A percentile compares a stretch with the other conserved stretches of the same genome.
Evolutionary conservation across 1,284 basidiomycete genomes (phyloP).

Genomic region (Sporisorium reilianum): DNA sequence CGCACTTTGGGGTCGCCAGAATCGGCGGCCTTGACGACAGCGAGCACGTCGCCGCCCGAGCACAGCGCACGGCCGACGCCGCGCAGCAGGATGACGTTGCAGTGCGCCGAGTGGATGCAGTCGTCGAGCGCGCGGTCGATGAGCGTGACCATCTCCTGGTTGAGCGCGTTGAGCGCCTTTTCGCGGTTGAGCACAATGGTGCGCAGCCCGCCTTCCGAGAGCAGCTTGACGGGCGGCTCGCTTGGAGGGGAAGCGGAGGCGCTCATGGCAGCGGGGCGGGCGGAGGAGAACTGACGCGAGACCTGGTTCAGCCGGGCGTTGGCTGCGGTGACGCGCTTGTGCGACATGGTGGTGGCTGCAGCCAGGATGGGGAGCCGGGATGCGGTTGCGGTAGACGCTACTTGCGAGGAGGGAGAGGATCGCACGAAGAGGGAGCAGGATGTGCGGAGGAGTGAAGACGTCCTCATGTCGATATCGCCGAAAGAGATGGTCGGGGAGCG

Average conservation of each 20-base stretch:
- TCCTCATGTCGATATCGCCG: slow-evolving; percentile 33
- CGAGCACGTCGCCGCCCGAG: slow-evolving; percentile 91
- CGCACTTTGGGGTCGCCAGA: slow-evolving; percentile 61
- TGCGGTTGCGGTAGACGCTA: background rate
- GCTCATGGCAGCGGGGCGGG: slow-evolving; percentile 14
- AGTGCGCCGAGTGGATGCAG: slow-evolving; percentile 55
- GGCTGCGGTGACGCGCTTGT: slow-evolving; percentile 28
- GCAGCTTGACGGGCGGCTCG: slow-evolving; percentile 49
- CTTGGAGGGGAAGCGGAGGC: slow-evolving; percentile 17
- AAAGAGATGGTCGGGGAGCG: slow-evolving; percentile 3
- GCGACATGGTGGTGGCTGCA: slow-evolving; percentile 22
- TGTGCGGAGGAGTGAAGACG: slow-evolving; percentile 33
- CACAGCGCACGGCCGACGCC: slow-evolving; percentile 86
- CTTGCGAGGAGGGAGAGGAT: background rate
- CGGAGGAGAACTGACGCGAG: slow-evolving; percentile 38
- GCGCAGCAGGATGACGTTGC: slow-evolving; percentile 61
- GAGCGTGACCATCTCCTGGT: slow-evolving; percentile 82
- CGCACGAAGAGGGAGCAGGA: slow-evolving; percentile 30
- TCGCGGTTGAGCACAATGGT: slow-evolving; percentile 85
- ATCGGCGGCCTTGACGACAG: slow-evolving; percentile 69
- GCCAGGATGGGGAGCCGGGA: background rate
- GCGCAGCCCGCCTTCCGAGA: slow-evolving; percentile 70
- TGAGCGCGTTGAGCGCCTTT: slow-evolving; percentile 86
- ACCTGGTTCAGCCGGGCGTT: slow-evolving; percentile 38
- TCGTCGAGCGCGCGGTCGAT: slow-evolving; percentile 82